phyloP scores from a whole-genome alignment of 2,329 filamentous ascomycete species.

The Phyllosticta citribraziliensis region DNA sequence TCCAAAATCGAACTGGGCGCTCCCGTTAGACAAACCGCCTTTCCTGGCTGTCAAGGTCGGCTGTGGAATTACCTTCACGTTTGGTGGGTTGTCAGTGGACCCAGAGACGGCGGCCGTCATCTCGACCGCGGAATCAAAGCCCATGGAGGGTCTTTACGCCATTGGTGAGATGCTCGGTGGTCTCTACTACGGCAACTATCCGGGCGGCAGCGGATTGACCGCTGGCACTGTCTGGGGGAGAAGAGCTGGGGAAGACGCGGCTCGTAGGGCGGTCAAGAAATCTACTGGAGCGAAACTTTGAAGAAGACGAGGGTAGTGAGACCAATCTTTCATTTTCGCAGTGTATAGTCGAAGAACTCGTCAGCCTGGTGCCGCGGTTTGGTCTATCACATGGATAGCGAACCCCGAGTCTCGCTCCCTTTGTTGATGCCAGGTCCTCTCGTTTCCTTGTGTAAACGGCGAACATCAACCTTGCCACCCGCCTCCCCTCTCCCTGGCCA shows the following conservation, averaged over 20 bases:
- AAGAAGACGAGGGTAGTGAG: not conserved
- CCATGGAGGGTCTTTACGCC: constrained; percentile 50
- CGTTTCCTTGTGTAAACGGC: too few species aligned
- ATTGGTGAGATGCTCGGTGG: constrained; percentile 56
- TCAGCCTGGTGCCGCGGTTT: too few species aligned
- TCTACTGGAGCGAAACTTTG: not conserved
- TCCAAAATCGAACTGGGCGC: constrained; percentile 58
- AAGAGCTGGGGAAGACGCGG: constrained; percentile 28
- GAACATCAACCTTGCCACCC: too few species aligned
- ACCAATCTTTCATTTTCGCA: not conserved
- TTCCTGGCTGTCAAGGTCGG: constrained; percentile 56
- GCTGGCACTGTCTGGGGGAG: constrained; percentile 47
- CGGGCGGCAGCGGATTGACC: constrained; percentile 52
- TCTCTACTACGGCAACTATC: constrained; percentile 42
- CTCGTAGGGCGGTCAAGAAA: constrained; percentile 1
- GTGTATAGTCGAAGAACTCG: too few species aligned
- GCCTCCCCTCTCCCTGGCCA: too few species aligned
- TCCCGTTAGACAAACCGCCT: constrained; percentile 46
- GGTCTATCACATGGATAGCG: too few species aligned
- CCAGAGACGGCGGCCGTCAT: constrained; percentile 46
- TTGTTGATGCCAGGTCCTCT: too few species aligned
- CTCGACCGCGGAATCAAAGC: constrained; percentile 31
- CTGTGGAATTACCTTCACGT: constrained; percentile 59
- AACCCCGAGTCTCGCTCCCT: too few species aligned
- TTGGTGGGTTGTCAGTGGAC: constrained; percentile 52